Evolutionary conservation across 371 early-diverging fungal genomes (phyloP), one percentile per base, ranked within the genome.

Genomic region (Mortierella sp.): DNA sequence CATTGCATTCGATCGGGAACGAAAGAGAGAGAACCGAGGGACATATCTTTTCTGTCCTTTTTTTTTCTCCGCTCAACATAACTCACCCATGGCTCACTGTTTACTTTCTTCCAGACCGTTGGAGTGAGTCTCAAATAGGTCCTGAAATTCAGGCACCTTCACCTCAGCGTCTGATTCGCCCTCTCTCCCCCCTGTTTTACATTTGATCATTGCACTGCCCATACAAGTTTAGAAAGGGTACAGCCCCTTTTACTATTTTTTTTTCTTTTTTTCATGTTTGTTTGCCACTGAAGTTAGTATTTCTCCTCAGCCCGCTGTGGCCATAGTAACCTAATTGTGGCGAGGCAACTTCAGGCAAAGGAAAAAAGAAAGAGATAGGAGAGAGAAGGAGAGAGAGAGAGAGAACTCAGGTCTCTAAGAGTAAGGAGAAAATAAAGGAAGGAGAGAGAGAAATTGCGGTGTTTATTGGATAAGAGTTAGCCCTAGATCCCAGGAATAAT

Each of bases 1-100:
- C 61, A 61, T 31, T 61, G 61, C 61, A 61, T 31, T 61, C 61
- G 61, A 61, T 61, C 31, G 61, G 61, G 31, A 57, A 5, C 26
- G 26, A 57, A 57, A 13, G 57, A 57, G 13, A 57, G 57, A 57
- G 61, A 61, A 14, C 16, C 11, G 10, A 11, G 11, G n/a, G 57
- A 4, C 31, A 31, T 14, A 31, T 28, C 19, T 31, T 28, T 57
- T 57, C 57, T 61, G 19, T 61, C 6, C 31, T 61, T 16, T 34
- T 54, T 21, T 16, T 61, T 31, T 61, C 61, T 61, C 61, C 61
- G 61, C 31, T 14, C 34, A 61, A 61, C 57, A 55, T 26, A 55
- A 26, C 57, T 11, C 13, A 55, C 11, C 11, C 50, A 50, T 61
- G 34, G 61, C 61, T 61, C 61, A 61, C 31, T 61, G 16, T 59